Base-by-base conservation (phyloP, 495 filamentous ascomycete genomes). In the Aspergillus incahuasiensis region DNA sequence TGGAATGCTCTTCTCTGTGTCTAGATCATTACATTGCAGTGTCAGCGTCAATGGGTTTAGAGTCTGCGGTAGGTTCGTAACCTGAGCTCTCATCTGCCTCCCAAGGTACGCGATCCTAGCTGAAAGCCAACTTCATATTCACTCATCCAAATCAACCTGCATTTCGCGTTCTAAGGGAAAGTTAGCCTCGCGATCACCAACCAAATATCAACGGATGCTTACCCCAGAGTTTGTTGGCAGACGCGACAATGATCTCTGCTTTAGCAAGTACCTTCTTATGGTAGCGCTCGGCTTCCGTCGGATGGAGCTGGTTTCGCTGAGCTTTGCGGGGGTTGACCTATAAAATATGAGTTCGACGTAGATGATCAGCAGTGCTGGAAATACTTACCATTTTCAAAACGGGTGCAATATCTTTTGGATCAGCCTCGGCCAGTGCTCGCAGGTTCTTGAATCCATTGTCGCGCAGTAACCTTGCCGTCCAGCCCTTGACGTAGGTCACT, bases 401-500 rank as follows among this genome's bases (percentile, higher is more conserved):
- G n/a, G 86, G 82, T 3, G 88, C 71, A 44, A 92, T 65, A 54
- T 87, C 87, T 48, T 82, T 81, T 0, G 84, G 77, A 42, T 86
- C 78, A 0, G 86, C 84, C 52, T 83, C 85, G 1, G 89, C 87
- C 30, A 92, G 72, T 0, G 81, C 76, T 35, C 81, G 80, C 45
- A 92, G 68, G 19, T 80, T 86, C 57, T 79, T 84, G 61, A 87
- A 83, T 0, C 89, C 89, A 68, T 87, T 90, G 35, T 92, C 89
- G 71, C 87, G 83, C 52, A 94, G 86, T 4, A 90, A 68, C 5
- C 88, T 73, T 48, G 89, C 89, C 0, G 88, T 91, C 54, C 83
- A 82, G 56, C 86, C 88, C 66, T 94, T 92, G 41, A 92, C 80
- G 57, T 81, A 90, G 0, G 86, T 86, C 16, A 92, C 81, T 68